Conservation (phyloP, 2,329 filamentous ascomycete species). For the Paecilomyces fulvus region DNA sequence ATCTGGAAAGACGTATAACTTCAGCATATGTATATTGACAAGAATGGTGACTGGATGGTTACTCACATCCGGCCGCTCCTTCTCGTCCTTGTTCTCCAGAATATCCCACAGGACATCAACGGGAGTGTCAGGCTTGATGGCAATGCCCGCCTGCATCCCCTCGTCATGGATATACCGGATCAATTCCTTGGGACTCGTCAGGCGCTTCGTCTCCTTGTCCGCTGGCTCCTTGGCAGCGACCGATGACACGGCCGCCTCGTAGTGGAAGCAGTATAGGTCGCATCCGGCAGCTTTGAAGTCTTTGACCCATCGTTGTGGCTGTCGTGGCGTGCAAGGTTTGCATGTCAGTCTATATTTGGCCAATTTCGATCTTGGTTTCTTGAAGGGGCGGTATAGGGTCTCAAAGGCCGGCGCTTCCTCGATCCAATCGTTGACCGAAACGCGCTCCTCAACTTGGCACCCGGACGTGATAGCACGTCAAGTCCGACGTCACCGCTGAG, state of each 20-base stretch:
- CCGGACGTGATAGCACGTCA: not conserved
- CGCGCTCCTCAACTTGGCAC: not conserved
- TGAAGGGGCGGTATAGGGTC: not conserved
- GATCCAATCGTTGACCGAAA: not conserved
- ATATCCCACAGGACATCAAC: conserved; percentile 92
- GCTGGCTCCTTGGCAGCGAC: conserved; percentile 75
- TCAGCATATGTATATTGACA: not conserved
- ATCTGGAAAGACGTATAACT: conserved; percentile 52
- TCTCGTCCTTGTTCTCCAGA: conserved; percentile 61
- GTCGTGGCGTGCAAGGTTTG: not conserved
- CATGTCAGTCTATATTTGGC: conserved; percentile 1
- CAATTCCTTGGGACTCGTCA: conserved; percentile 75
- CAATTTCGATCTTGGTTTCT: not conserved
- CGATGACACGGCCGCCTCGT: conserved; percentile 81
- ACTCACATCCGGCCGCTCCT: conserved; percentile 82
- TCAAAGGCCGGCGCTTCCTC: not conserved
- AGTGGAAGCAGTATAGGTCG: conserved; percentile 99
- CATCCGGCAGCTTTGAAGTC: conserved; percentile 91
- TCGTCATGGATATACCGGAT: conserved; percentile 84
- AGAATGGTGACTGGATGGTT: not conserved
- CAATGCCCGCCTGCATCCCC: conserved; percentile 85
- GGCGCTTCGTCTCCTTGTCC: conserved; percentile 52
- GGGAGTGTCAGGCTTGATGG: conserved; percentile 84
- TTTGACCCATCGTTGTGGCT: conserved; percentile 98
- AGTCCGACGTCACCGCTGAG: not conserved